Evolutionary conservation across 2,329 filamentous ascomycete species (phyloP).

Genomic region (Verticillium klebahnii): DNA sequence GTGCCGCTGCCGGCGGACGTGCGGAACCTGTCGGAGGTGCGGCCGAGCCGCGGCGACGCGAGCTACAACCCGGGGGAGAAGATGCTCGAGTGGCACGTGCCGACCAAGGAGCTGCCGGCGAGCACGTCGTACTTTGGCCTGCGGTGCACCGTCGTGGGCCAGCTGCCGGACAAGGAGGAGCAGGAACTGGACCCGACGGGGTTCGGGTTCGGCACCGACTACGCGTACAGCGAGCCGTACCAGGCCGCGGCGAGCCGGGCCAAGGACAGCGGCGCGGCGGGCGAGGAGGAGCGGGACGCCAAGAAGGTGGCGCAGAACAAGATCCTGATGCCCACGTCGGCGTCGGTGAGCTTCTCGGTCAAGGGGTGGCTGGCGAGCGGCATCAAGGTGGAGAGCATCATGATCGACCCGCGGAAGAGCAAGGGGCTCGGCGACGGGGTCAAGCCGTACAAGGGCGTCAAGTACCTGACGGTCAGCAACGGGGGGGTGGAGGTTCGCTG

Average conservation of each 20-base stretch:
- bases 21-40: slow-evolving; percentile 77
- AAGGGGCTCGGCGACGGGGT: slow-evolving; percentile 80
- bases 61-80: slow-evolving; percentile 71
- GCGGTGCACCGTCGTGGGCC: slow-evolving; percentile 74
- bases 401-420: slow-evolving; percentile 72
- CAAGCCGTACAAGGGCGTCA: slow-evolving; percentile 96
- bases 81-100: slow-evolving; percentile 77
- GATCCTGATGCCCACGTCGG: slow-evolving; percentile 75
- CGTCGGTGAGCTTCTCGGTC: slow-evolving; percentile 66
- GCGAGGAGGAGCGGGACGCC: slow-evolving; percentile 42
- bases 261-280: not conserved
- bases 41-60: slow-evolving; percentile 77
- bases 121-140: slow-evolving; percentile 67
- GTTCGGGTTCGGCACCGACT: slow-evolving; percentile 47
- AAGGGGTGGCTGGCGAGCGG: slow-evolving; percentile 67
- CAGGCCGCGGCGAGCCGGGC: slow-evolving; percentile 32
- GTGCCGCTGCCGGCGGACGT: slow-evolving; percentile 77
- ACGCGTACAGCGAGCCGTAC: slow-evolving; percentile 53
- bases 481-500: slow-evolving; percentile 61
- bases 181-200: slow-evolving; percentile 45
- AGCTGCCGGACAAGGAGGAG: slow-evolving; percentile 44
- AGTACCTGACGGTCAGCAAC: slow-evolving; percentile 79
- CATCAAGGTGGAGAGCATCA: slow-evolving; percentile 62
- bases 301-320: slow-evolving; percentile 64
- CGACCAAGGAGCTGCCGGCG: slow-evolving; percentile 67